These are phyloP conservation scores for Neurospora intermedia DNA, from an alignment of 495 filamentous ascomycete genomes.

Conservation along the genomic window DNA sequence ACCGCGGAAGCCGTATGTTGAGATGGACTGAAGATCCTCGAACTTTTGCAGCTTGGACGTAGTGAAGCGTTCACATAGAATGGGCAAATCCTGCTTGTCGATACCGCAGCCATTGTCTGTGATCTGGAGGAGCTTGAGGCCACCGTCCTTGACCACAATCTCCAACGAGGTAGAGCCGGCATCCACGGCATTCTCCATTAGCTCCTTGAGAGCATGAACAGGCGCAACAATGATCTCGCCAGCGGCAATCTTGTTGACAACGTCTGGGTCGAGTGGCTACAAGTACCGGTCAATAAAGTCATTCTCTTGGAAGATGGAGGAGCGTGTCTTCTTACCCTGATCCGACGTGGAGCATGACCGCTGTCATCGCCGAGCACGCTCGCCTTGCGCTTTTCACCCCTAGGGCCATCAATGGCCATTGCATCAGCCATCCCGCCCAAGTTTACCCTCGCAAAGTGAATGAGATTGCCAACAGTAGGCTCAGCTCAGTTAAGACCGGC, in stretches of 20 bases:
- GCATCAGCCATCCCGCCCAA: slow-evolving; percentile 15
- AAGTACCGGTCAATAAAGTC: not conserved
- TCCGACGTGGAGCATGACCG: slow-evolving; percentile 47
- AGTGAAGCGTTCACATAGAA: slow-evolving; percentile 93
- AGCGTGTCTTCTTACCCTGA: slow-evolving; percentile 37
- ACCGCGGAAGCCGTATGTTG: slow-evolving; percentile 94
- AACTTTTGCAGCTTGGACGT: slow-evolving; percentile 94
- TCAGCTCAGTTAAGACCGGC: not conserved
- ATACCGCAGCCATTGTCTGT: slow-evolving; percentile 98
- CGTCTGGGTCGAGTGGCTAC: slow-evolving; percentile 84
- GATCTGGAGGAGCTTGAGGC: slow-evolving; percentile 93
- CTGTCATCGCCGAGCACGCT: slow-evolving; percentile 28
- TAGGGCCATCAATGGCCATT: slow-evolving; percentile 28
- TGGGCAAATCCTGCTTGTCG: slow-evolving; percentile 81
- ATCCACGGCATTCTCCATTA: slow-evolving; percentile 97
- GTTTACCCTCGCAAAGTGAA: not conserved
- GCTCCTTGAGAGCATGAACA: slow-evolving; percentile 91
- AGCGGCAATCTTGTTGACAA: slow-evolving; percentile 99
- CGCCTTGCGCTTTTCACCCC: slow-evolving; percentile 55
- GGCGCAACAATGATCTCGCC: slow-evolving; percentile 98
- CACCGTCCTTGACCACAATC: slow-evolving; percentile 88
- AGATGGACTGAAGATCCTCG: slow-evolving; percentile 84
- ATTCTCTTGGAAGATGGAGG: not conserved
- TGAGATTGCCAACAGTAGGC: not conserved
- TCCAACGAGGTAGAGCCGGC: slow-evolving; percentile 88